A percentile compares a stretch with the other conserved stretches of the same genome.
These are phyloP conservation scores for Colletotrichum kahawae DNA, from an alignment of 2,329 filamentous ascomycete species.

Conservation along the genomic window DNA sequence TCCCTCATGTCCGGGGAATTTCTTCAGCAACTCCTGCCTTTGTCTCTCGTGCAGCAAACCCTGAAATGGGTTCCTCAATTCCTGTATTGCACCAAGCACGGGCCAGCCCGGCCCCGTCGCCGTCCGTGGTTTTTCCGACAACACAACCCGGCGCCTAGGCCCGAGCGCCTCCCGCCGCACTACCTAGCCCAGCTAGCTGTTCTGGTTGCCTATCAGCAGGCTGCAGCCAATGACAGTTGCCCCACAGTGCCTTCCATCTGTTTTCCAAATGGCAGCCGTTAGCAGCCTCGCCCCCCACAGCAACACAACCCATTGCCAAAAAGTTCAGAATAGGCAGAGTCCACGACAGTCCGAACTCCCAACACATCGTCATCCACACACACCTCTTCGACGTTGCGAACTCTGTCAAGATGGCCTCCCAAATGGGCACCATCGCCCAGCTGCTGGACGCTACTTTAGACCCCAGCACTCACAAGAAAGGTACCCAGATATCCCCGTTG, in stretches of 20 bases:
- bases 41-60: background rate
- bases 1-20: background rate
- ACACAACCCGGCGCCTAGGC: background rate
- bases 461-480: constrained; percentile 86
- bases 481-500: constrained; percentile 48
- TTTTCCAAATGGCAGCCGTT: constrained; percentile 2
- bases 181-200: background rate
- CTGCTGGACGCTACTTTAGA: constrained; percentile 91
- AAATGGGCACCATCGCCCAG: constrained; percentile 71
- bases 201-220: background rate
- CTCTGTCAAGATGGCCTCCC: constrained; percentile 56
- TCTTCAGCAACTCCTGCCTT: background rate
- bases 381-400: constrained; percentile 12
- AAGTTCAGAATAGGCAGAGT: constrained; percentile 9
- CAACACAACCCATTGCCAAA: constrained; percentile 17
- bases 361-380: background rate
- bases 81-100: background rate
- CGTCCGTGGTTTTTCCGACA: constrained; percentile 15
- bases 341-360: constrained; percentile 3
- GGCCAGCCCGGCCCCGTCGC: background rate
- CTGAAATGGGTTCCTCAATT: background rate
- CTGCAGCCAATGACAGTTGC: constrained; percentile 7
- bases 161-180: background rate
- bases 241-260: constrained; percentile 15
- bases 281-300: constrained; percentile 18